Evolutionary conservation across 345 rosid species (phyloP).

Genomic region (Eucalyptus erythrocorys): DNA sequence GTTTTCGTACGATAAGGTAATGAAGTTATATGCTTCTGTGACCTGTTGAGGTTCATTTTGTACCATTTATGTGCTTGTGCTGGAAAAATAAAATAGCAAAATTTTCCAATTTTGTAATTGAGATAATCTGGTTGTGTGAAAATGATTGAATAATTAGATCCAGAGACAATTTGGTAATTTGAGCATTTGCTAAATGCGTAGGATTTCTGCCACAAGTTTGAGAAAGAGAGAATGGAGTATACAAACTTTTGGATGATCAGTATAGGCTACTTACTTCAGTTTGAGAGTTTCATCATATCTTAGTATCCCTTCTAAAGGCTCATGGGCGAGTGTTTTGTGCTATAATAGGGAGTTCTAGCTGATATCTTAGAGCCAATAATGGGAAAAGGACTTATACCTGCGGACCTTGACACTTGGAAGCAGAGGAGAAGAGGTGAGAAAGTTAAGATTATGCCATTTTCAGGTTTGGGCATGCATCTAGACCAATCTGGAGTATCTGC

Average conservation of each 20-base stretch:
- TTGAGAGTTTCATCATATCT: background rate
- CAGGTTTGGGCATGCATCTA: background rate
- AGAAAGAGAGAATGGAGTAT: background rate
- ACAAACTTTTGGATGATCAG: background rate
- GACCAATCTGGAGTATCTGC: background rate
- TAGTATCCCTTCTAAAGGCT: background rate
- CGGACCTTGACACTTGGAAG: constrained; percentile 92
- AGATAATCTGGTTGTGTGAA: background rate
- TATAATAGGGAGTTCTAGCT: constrained; percentile 81
- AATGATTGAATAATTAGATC: background rate
- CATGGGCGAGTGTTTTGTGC: background rate
- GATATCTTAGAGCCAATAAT: constrained; percentile 94
- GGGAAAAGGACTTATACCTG: constrained; percentile 99
- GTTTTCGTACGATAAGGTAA: constrained; percentile 86
- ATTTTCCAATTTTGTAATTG: background rate
- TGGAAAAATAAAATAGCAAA: background rate
- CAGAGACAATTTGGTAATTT: background rate
- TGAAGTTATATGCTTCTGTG: background rate
- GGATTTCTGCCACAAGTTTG: background rate
- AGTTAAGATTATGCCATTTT: background rate
- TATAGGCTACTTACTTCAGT: background rate
- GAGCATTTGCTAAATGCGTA: background rate
- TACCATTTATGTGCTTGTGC: background rate
- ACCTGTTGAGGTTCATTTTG: background rate
- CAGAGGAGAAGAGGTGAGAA: constrained; percentile 81